phyloP scores from a whole-genome alignment of 2,329 filamentous ascomycete genomes.

The Tricladium varicosporioides region DNA sequence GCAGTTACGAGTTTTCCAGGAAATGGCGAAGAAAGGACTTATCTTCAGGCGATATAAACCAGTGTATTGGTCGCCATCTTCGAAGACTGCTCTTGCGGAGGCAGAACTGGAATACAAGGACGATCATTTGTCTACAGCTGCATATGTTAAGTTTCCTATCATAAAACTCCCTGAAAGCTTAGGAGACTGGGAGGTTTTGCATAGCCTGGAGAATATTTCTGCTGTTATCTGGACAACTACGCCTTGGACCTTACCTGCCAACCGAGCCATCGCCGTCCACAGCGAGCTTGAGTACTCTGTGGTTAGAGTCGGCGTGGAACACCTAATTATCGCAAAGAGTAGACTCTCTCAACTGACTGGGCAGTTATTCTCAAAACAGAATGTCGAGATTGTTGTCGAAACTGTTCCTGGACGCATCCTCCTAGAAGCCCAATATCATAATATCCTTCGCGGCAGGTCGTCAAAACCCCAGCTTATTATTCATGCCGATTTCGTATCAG shows the following conservation, averaged over 20 bases:
- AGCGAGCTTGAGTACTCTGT: constrained; percentile 71
- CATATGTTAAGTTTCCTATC: constrained; percentile 80
- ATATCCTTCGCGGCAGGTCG: constrained; percentile 61
- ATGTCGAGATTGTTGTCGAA: constrained; percentile 47
- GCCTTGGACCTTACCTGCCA: constrained; percentile 94
- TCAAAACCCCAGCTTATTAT: constrained; percentile 67
- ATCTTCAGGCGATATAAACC: constrained; percentile 79
- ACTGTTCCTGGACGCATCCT: constrained; percentile 65
- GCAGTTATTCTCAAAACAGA: constrained; percentile 38
- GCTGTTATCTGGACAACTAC: constrained; percentile 99
- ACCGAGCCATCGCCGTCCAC: constrained; percentile 83
- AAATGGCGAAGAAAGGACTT: constrained; percentile 69
- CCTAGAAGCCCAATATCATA: constrained; percentile 63
- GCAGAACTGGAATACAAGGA: constrained; percentile 84
- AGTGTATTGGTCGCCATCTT: constrained; percentile 84
- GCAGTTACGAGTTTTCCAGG: constrained; percentile 72
- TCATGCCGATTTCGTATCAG: constrained; percentile 84
- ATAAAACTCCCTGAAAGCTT: constrained; percentile 44
- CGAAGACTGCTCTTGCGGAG: constrained; percentile 75
- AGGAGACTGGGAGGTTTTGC: constrained; percentile 34
- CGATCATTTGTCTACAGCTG: constrained; percentile 66
- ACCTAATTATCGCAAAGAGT: constrained; percentile 69
- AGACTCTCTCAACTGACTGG: constrained; percentile 60
- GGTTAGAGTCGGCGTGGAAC: constrained; percentile 54
- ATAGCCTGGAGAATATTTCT: constrained; percentile 47